Evolutionary conservation across 495 filamentous ascomycete genomes (phyloP).

Genomic region (Hypoxylon perforatum): DNA sequence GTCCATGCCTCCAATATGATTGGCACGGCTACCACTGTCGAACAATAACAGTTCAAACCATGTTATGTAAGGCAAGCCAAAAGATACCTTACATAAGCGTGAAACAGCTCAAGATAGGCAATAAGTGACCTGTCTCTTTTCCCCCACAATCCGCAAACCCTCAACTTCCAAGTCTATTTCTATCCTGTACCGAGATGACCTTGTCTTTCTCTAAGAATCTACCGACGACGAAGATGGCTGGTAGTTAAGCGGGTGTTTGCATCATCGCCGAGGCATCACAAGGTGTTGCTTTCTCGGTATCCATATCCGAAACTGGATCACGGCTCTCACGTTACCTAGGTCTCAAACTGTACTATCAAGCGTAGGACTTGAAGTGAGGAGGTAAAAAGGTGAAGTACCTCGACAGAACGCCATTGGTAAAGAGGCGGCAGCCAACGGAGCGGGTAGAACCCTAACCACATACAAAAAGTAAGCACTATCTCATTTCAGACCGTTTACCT

Average conservation of each 20-base stretch:
- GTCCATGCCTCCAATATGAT: conserved; percentile 20
- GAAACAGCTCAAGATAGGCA: no score
- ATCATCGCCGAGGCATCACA: conserved; percentile 9
- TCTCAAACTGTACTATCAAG: no score
- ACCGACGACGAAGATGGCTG: background rate
- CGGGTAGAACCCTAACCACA: conserved; percentile 6
- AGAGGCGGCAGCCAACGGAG: conserved; percentile 7
- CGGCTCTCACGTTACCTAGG: background rate
- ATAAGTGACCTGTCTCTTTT: background rate
- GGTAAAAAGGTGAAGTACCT: background rate
- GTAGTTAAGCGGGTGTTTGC: conserved; percentile 21
- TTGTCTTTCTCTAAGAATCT: background rate
- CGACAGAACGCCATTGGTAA: background rate
- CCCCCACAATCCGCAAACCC: conserved; percentile 17
- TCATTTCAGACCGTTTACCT: no score
- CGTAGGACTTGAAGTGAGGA: no score
- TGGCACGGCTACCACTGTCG: background rate
- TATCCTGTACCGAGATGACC: background rate
- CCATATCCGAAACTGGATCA: conserved; percentile 28
- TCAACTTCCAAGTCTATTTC: no score
- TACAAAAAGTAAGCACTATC: no score
- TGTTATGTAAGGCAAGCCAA: conserved; percentile 15
- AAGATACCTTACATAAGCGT: conserved; percentile 29
- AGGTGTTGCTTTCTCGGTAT: conserved; percentile 34
- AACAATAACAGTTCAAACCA: conserved; percentile 8